Base-by-base conservation (phyloP, 2,329 filamentous ascomycete species). In the Metarhizium guizhouense region DNA sequence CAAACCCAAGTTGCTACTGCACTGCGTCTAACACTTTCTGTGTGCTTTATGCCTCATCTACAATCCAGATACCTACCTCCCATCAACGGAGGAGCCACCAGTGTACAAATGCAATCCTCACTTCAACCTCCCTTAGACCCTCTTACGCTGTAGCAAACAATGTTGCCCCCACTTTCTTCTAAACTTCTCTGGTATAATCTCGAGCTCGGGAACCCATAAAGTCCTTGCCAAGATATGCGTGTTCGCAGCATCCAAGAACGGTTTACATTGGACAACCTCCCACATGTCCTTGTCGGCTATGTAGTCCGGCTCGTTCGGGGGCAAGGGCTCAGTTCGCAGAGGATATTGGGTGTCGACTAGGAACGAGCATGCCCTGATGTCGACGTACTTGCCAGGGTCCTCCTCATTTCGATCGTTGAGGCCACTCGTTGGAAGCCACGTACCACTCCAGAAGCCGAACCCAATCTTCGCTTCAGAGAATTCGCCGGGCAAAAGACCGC, bases 331-430 rank as follows among this genome's bases (percentile, higher is more conserved):
- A n/a, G 60, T 69, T 56, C 76, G 73, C 56, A 66, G 81, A 0
- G 87, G 85, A 63, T 93, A 90, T 58, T 88, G 86, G 0, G 90
- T 95, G 68, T 99, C 94, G 16, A 97, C 86, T 4, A 99, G 68
- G 70, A 95, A 96, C 8, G 83, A 78, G 70, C 94, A 99, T 54
- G 83, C 77, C 32, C 79, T 76, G 47, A 95, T 73, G 58, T 93
- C 84, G 40, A 84, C 87, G 68, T 97, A 95, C 82, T 97, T 99
- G 57, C 83, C 81, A 58, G 80, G 68, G 67, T 99, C 94, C 70
- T 96, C 92, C 61, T 85, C 76, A 65, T 99, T 99, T 59, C 84
- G 82, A 68, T 95, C 90, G 67, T 99, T 99, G 84, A 99, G 90
- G 3, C 93, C 93, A 51, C 77, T 74, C 0, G 94, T 88, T 1